phyloP scores from a whole-genome alignment of 2,329 filamentous ascomycete genomes.

The Fonsecaea erecta region DNA sequence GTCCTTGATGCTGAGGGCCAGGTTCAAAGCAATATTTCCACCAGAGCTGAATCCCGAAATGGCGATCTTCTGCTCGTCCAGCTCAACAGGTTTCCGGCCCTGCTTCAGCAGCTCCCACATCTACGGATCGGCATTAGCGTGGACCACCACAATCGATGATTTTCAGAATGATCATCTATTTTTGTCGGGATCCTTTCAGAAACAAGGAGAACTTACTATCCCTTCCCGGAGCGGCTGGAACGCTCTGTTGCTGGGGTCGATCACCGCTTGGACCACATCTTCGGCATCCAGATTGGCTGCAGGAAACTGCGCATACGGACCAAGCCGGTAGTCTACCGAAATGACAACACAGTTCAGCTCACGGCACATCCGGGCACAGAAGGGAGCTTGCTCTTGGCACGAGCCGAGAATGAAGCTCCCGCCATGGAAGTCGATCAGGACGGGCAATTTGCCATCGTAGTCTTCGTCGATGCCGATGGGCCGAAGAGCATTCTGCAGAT shows the following conservation, averaged over 20 bases:
- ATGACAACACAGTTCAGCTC: slow-evolving; percentile 50
- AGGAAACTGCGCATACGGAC: slow-evolving; percentile 53
- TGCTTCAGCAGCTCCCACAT: slow-evolving; percentile 27
- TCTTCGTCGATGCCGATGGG: slow-evolving; percentile 16
- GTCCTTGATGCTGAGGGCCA: slow-evolving; percentile 32
- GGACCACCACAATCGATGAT: not conserved
- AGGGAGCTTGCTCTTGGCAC: slow-evolving; percentile 47
- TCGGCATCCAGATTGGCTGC: slow-evolving; percentile 55
- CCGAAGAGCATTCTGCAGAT: slow-evolving; percentile 23
- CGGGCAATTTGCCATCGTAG: slow-evolving; percentile 28
- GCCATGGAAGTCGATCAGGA: slow-evolving; percentile 38
- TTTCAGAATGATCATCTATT: not conserved
- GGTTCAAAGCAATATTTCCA: slow-evolving; percentile 52
- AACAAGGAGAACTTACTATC: slow-evolving; percentile 19
- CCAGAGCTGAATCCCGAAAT: slow-evolving; percentile 54
- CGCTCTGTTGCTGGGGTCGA: slow-evolving; percentile 39
- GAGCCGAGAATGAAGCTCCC: slow-evolving; percentile 38
- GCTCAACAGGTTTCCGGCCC: slow-evolving; percentile 20
- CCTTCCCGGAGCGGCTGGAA: slow-evolving; percentile 30
- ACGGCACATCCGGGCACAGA: slow-evolving; percentile 52
- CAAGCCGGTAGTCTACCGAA: slow-evolving; percentile 55
- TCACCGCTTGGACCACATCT: slow-evolving; percentile 51
- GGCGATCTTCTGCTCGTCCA: slow-evolving; percentile 47
- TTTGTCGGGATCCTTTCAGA: not conserved
- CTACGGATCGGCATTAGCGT: not conserved